phyloP scores from a whole-genome alignment of 2,329 filamentous ascomycete species.

The Colletotrichum limetticola region DNA sequence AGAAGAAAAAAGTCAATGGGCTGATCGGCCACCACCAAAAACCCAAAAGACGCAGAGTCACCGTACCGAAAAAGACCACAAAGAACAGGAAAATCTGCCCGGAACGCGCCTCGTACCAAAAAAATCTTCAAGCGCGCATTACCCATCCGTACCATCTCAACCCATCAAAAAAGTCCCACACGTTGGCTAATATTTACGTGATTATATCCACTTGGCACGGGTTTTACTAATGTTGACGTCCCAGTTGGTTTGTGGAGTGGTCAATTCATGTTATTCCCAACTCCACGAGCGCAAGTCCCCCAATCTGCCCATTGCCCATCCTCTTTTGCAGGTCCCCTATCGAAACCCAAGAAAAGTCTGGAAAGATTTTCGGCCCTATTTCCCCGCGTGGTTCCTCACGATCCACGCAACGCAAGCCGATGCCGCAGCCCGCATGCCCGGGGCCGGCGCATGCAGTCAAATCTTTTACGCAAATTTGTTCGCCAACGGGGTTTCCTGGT shows the following conservation, averaged over 20 bases:
- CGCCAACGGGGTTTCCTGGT: background rate
- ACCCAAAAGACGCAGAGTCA: background rate
- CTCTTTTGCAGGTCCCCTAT: background rate
- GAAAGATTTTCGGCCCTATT: slow-evolving; percentile 18
- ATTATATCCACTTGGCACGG: slow-evolving; percentile 23
- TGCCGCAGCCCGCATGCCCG: background rate
- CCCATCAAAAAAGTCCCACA: slow-evolving; percentile 13
- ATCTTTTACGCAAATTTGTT: background rate
- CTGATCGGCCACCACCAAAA: background rate
- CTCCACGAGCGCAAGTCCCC: background rate
- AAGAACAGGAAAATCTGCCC: background rate
- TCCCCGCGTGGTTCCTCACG: slow-evolving; percentile 27
- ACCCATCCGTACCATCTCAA: background rate
- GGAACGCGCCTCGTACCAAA: slow-evolving; percentile 8
- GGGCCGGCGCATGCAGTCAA: background rate
- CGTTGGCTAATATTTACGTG: slow-evolving; percentile 32
- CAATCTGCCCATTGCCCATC: background rate
- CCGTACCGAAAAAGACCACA: background rate
- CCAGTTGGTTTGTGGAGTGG: slow-evolving; percentile 17
- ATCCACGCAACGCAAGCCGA: background rate
- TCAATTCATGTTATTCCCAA: background rate
- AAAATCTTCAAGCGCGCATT: slow-evolving; percentile 27
- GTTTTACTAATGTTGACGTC: slow-evolving; percentile 19
- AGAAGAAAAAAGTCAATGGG: background rate
- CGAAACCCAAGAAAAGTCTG: background rate